Base-by-base conservation (phyloP, 768 basidiomycete species). In the Neoboletus magnificus region DNA sequence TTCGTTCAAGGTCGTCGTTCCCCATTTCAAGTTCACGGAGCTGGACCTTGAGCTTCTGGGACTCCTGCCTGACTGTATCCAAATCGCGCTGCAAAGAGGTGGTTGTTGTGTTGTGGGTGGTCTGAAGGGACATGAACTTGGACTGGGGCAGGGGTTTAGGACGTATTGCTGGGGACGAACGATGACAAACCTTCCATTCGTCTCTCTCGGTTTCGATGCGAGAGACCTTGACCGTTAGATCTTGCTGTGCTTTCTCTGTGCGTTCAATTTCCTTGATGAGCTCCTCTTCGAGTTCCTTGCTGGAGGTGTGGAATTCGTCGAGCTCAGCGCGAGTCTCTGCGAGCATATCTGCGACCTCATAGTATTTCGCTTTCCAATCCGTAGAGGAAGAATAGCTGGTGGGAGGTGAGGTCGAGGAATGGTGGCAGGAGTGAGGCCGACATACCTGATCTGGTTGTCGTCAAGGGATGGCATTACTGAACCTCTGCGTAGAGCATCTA, bases 1-100 rank as follows among this genome's bases (percentile, higher is more conserved):
- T 95, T 59, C 94, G 81, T 69, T 98, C 97, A 55, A 99, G 78
- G 74, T 98, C 95, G 66, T 99, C 97, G 66, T 97, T 98, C 45
- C 96, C 96, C 84, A 98, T 89, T 74, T 98, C 96, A 30, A 97
- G 77, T 70, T 98, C 92, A 22, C 91, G 83, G 18, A 93, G 74
- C 66, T 89, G 85, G 22, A 88, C 75, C 72, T 89, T 89, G 57
- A 82, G 71, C 48, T 77, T 77, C 66, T 88, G 87, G 59, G 86
- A 80, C 56, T 87, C 85, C 66, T 89, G 84, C 54, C 92, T 82
- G 36, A 91, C 78, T 53, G 82, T 83, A 64, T 96, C 93, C 43
- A 95, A 78, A 72, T 98, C 91, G 54, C 91, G 87, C 71, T 98
- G 96, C 59, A 99, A 82, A 50, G 93, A 93, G 2, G 89, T 85